Evolutionary conservation across 2,329 filamentous ascomycete genomes (phyloP).

Genomic region (Fusarium incarnatum): DNA sequence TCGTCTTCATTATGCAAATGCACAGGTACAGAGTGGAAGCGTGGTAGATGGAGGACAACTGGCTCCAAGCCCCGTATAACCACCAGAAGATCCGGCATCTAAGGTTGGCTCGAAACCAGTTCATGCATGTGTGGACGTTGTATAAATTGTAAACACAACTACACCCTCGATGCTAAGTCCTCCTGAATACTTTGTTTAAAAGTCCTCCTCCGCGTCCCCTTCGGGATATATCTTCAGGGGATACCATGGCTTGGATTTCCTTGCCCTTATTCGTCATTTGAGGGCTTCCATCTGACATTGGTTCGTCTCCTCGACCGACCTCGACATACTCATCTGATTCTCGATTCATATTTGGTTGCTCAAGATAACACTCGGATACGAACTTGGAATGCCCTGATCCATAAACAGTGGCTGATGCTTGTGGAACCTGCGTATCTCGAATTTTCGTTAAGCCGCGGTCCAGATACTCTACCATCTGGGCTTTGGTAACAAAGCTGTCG

Average conservation of each 20-base stretch:
- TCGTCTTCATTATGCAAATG: not conserved
- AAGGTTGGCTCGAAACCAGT: not conserved
- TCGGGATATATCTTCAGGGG: conserved; percentile 39
- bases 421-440: conserved; percentile 45
- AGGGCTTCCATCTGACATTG: conserved; percentile 31
- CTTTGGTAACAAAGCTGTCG: conserved; percentile 57
- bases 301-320: conserved; percentile 45
- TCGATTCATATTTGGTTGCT: conserved; percentile 40
- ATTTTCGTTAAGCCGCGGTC: conserved; percentile 60
- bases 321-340: conserved; percentile 54
- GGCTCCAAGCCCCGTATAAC: not conserved
- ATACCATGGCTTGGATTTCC: conserved; percentile 30
- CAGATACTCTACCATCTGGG: conserved; percentile 62
- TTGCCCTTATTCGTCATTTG: conserved; percentile 38
- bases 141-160: conserved; percentile 14
- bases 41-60: not conserved
- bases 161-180: conserved; percentile 29
- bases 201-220: conserved; percentile 49
- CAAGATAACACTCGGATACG: conserved; percentile 47
- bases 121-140: conserved; percentile 4
- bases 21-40: not conserved
- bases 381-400: conserved; percentile 50
- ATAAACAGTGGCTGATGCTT: conserved; percentile 36
- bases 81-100: not conserved
- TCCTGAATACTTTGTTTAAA: conserved; percentile 54